Evolutionary conservation across 164 flowering plant species (phyloP), one percentile per base, ranked within the genome.

Genomic region (Warburgia ugandensis): DNA sequence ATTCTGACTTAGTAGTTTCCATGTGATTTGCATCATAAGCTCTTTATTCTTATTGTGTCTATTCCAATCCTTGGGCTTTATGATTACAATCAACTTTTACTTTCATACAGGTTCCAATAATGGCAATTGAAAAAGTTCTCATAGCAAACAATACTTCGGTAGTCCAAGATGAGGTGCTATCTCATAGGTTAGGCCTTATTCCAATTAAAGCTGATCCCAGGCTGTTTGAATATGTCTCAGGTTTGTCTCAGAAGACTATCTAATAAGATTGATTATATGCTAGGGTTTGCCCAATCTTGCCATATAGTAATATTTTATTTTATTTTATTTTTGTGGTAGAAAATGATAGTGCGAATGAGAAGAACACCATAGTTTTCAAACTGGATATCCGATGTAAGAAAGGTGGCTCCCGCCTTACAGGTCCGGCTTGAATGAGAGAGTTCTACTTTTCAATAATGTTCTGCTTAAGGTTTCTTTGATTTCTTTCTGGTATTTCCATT

Each of bases 41-140:
- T n/a, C n/a, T n/a, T n/a, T n/a, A n/a, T n/a, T n/a, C n/a, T n/a
- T n/a, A n/a, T n/a, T n/a, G n/a, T n/a, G n/a, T n/a, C n/a, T n/a
- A n/a, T n/a, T n/a, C n/a, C n/a, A n/a, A n/a, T n/a, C n/a, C n/a
- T n/a, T n/a, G n/a, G n/a, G n/a, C n/a, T n/a, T n/a, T n/a, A n/a
- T n/a, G n/a, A n/a, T n/a, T n/a, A n/a, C n/a, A n/a, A n/a, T n/a
- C n/a, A n/a, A n/a, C n/a, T n/a, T n/a, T n/a, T n/a, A n/a, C n/a
- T 11, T 61, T 25, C 37, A 10, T 66, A 54, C 59, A 90, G 97
- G 66, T 90, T 60, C 92, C 97, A 1, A 86, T 92, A 11, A 84
- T 86, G 95, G 97, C 97, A 50, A 84, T 90, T 69, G 97, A 90
- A 61, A 86, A 84, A 65, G 91, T 90, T 48, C 56, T 82, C 21